Percentiles rank a stretch among this genome's conserved stretches.
phyloP scores from a whole-genome alignment of 2,329 filamentous ascomycete species.

The Microcera coccophila region DNA sequence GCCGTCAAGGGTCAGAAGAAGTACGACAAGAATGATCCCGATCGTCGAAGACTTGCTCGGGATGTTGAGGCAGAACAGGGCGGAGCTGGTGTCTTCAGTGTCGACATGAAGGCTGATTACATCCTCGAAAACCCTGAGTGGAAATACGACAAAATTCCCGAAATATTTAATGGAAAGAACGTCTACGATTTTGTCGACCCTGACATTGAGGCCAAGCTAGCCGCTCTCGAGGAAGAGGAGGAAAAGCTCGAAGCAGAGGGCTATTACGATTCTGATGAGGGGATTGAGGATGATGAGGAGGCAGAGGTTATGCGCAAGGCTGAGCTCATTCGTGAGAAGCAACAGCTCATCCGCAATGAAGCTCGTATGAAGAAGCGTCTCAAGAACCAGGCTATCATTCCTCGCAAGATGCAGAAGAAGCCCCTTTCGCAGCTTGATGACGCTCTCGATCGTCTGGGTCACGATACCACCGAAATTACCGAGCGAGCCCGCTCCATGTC shows the following conservation, averaged over 20 bases:
- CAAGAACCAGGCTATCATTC: constrained; percentile 95
- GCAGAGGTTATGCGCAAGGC: constrained; percentile 88
- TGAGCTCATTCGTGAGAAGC: constrained; percentile 92
- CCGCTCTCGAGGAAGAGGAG: constrained; percentile 90
- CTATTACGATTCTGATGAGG: constrained; percentile 82
- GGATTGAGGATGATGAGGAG: constrained; percentile 83
- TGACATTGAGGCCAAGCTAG: constrained; percentile 90
- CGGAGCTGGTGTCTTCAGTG: constrained; percentile 91
- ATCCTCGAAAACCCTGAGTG: constrained; percentile 82
- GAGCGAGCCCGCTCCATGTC: constrained; percentile 65
- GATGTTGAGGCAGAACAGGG: constrained; percentile 91
- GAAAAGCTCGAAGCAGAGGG: constrained; percentile 87
- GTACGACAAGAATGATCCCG: constrained; percentile 86
- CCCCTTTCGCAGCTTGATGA: constrained; percentile 83
- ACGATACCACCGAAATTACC: constrained; percentile 73
- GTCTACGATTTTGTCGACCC: constrained; percentile 96
- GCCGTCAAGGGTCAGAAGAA: constrained; percentile 76
- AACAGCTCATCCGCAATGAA: constrained; percentile 86
- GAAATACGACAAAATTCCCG: constrained; percentile 95
- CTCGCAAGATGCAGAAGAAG: constrained; percentile 75
- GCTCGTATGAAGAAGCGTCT: constrained; percentile 92
- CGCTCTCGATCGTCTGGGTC: constrained; percentile 77
- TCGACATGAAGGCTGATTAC: constrained; percentile 87
- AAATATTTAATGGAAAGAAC: constrained; percentile 93
- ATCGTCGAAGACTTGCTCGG: constrained; percentile 72